Evolutionary conservation across 2,329 filamentous ascomycete genomes (phyloP).

Genomic region (Stagonosporopsis rhizophila): DNA sequence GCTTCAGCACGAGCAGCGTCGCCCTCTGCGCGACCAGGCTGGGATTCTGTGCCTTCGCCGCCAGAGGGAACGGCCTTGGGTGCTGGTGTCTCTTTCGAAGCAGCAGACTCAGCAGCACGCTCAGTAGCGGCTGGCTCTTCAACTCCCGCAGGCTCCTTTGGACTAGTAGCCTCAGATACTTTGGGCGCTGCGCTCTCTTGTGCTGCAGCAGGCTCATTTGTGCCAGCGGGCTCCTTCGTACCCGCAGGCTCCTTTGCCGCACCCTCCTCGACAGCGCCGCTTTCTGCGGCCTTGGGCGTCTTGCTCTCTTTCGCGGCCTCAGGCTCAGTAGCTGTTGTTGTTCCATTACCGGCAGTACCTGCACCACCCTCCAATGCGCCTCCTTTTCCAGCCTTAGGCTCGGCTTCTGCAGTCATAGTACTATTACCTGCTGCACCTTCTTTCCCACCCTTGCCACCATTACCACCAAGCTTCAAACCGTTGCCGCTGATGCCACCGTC

Average conservation of each 20-base stretch:
- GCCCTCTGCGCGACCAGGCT: conserved; percentile 33
- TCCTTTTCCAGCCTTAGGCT: conserved; percentile 4
- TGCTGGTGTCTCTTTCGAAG: not conserved
- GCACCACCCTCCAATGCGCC: not conserved
- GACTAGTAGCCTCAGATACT: not conserved
- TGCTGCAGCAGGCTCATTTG: not conserved
- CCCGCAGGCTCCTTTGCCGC: not conserved
- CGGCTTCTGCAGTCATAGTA: conserved; percentile 11
- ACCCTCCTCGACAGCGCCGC: too few relatives aligned
- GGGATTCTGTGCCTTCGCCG: conserved; percentile 24
- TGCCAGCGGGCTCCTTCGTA: too few relatives aligned
- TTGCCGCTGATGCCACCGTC: conserved; percentile 37
- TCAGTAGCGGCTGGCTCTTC: too few relatives aligned
- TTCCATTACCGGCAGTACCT: conserved; percentile 9
- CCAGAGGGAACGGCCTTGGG: conserved; percentile 8
- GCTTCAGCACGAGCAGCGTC: conserved; percentile 23
- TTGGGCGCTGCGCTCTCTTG: not conserved
- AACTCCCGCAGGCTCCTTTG: conserved; percentile 9
- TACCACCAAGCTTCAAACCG: conserved; percentile 32
- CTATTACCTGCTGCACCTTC: conserved; percentile 10
- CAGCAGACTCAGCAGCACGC: not conserved
- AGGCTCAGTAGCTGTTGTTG: not conserved
- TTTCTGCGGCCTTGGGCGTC: too few relatives aligned
- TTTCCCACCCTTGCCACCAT: conserved; percentile 6
- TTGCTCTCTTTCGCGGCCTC: conserved; percentile 5